A percentile compares a stretch with the other conserved stretches of the same genome.
These are phyloP conservation scores for Citrus inodora DNA, from an alignment of 345 rosid species.

Conservation along the genomic window DNA sequence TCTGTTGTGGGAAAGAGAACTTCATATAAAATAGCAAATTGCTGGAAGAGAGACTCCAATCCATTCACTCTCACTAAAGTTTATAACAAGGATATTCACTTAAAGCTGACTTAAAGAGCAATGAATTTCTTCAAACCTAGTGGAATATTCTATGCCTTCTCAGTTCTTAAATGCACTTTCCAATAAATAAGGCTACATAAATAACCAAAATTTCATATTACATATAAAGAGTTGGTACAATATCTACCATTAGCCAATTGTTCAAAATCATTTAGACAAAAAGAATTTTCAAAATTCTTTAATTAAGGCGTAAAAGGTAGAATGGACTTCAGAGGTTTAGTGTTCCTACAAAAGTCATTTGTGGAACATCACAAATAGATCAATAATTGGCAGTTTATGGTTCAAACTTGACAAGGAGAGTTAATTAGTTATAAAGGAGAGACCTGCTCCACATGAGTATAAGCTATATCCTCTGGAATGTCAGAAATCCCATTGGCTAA, in stretches of 20 bases:
- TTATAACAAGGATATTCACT: background rate
- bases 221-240: background rate
- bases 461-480: slow-evolving; percentile 70
- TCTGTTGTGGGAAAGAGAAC: background rate
- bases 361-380: background rate
- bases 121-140: background rate
- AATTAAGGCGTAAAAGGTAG: background rate
- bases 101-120: background rate
- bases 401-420: background rate
- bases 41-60: background rate
- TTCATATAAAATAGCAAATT: background rate
- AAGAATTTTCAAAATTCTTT: background rate
- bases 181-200: background rate
- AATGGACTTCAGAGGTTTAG: background rate
- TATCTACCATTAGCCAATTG: background rate
- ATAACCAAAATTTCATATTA: background rate
- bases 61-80: background rate
- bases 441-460: slow-evolving; percentile 81
- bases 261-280: background rate
- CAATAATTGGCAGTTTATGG: background rate
- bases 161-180: background rate
- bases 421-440: background rate
- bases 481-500: slow-evolving; percentile 76
- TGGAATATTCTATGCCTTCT: background rate
- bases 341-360: background rate